Base-by-base conservation (phyloP, 148 eudicot genomes). In the Arbutus unedo region DNA sequence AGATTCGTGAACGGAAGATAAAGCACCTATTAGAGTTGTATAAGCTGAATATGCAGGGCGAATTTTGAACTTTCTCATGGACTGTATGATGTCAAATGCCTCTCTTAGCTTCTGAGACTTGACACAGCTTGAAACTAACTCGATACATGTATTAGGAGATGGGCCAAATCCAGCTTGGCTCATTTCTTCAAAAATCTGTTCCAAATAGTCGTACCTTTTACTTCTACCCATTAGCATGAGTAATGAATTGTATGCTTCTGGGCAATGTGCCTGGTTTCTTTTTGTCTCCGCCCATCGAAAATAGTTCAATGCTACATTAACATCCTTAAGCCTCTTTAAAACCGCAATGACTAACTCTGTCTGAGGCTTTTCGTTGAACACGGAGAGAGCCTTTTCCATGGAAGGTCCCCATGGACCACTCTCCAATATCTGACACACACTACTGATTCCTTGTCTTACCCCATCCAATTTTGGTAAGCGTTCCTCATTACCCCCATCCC, bases 21-120 rank as follows among this genome's bases (percentile, higher is more conserved):
- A 83, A 79, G 98, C 91, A 49, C 98, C 98, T 57, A 96, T 94
- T 19, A 96, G 91, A 73, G 97, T 91, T 53, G 94, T 94, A 82
- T 93, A 96, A 74, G 98, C 99, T 43, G 98, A 96, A 90, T 91
- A 96, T 23, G 98, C 95, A 67, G 99, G 99, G 51, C 95, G 90
- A 77, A 96, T 88, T 88, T 92, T 94, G 85, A 93, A 94, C 83
- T 92, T 93, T 79, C 97, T 88, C 98, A 94, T 91, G 64, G 84
- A 87, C 85, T 91, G 92, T 66, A 75, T 82, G 84, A 93, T 88
- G 74, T 86, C 85, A 56, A 83, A 89, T 25, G 97, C 98, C 78
- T 93, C 92, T 62, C 80, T 87, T 51, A 93, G 81, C 82, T 85
- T 89, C 72, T 84, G 90, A 47, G 84, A 88, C 85, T 90, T 89